These are phyloP conservation scores for Russula earlei DNA, from an alignment of 768 basidiomycete genomes.

Conservation along the genomic window DNA sequence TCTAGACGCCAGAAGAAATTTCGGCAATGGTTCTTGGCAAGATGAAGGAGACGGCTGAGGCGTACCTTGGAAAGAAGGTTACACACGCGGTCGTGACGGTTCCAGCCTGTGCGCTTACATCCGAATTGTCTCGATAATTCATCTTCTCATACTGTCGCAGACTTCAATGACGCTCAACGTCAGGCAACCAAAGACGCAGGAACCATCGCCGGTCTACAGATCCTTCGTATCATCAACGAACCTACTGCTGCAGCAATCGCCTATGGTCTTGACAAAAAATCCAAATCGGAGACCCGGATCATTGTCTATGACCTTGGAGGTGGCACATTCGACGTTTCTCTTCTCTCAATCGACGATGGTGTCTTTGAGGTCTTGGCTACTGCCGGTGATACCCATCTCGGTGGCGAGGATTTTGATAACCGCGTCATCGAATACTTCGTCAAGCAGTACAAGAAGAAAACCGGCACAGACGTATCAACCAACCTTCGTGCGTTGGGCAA, in stretches of 20 bases:
- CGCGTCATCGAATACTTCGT: slow-evolving; percentile 45
- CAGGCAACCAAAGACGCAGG: slow-evolving; percentile 99
- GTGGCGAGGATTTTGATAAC: slow-evolving; percentile 48
- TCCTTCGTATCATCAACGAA: slow-evolving; percentile 97
- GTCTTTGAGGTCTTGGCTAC: slow-evolving; percentile 51
- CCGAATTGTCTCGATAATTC: slow-evolving; percentile 1
- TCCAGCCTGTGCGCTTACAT: slow-evolving; percentile 66
- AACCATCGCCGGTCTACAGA: slow-evolving; percentile 86
- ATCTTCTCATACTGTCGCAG: slow-evolving; percentile 28
- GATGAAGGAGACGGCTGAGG: slow-evolving; percentile 99
- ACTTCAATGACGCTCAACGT: slow-evolving; percentile 99
- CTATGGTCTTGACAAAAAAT: slow-evolving; percentile 96
- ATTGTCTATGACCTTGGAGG: slow-evolving; percentile 98
- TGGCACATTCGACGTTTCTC: slow-evolving; percentile 97
- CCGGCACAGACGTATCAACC: slow-evolving; percentile 38
- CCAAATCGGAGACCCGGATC: slow-evolving; percentile 78
- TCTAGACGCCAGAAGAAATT: slow-evolving; percentile 87
- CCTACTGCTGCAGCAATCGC: slow-evolving; percentile 96
- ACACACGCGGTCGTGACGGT: slow-evolving; percentile 98
- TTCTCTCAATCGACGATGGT: slow-evolving; percentile 62
- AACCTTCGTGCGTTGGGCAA: slow-evolving; percentile 47
- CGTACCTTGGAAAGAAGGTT: slow-evolving; percentile 92
- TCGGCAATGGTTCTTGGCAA: slow-evolving; percentile 91
- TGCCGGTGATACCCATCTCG: slow-evolving; percentile 55
- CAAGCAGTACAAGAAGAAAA: slow-evolving; percentile 47